Evolutionary conservation across 805 yeast genomes (phyloP).

Genomic region (Debaryomyces tyrocola): DNA sequence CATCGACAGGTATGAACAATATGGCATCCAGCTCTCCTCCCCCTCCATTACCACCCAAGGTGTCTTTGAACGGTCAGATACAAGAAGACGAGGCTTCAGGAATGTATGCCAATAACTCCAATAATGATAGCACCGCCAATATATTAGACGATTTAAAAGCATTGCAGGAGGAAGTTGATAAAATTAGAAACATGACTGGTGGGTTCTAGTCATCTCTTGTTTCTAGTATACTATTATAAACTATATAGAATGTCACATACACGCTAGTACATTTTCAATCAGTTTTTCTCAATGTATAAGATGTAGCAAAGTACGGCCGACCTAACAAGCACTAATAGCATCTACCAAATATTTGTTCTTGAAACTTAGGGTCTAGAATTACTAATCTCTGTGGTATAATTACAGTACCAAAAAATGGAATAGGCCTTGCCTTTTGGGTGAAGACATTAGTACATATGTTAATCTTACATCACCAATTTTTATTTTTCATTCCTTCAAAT

Average conservation of each 20-base stretch:
- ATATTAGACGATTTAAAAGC: constrained; percentile 65
- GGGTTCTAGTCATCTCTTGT: constrained; percentile 27
- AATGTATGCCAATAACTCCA: not conserved
- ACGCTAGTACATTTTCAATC: not conserved
- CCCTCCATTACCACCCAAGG: constrained; percentile 32
- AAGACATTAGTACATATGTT: too few species aligned
- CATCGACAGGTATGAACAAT: constrained; percentile 7
- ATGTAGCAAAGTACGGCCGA: too few species aligned
- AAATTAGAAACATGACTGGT: constrained; percentile 47
- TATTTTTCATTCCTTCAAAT: too few species aligned
- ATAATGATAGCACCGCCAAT: constrained; percentile 43
- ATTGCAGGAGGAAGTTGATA: constrained; percentile 69
- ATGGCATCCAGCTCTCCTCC: constrained; percentile 16
- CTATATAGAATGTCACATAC: constrained; percentile 1
- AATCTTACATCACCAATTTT: too few species aligned
- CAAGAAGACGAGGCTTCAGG: not conserved
- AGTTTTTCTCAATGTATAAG: too few species aligned
- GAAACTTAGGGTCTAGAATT: too few species aligned
- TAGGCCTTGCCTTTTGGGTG: too few species aligned
- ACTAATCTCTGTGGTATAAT: too few species aligned
- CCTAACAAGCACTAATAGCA: too few species aligned
- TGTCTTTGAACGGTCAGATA: constrained; percentile 8
- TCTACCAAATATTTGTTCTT: too few species aligned
- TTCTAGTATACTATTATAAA: not conserved
- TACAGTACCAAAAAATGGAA: too few species aligned